Evolutionary conservation across 1,284 basidiomycete species (phyloP).

Genomic region (Acaromyces ingoldii): DNA sequence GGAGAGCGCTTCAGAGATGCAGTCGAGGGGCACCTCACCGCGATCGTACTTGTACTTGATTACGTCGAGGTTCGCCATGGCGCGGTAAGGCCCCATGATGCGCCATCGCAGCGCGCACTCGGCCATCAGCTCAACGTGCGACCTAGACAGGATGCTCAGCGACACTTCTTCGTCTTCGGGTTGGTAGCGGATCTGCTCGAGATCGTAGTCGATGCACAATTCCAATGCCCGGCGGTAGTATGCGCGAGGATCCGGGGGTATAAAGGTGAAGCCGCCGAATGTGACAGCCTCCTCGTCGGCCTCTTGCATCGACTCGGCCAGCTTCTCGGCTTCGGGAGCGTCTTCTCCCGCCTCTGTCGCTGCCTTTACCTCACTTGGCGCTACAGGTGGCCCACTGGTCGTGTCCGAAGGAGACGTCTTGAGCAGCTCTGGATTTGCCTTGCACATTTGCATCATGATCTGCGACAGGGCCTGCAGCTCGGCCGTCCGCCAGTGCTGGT

Average conservation of each 20-base stretch:
- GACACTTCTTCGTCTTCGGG: constrained; percentile 95
- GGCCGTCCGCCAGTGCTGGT: constrained; percentile 74
- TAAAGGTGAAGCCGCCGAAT: constrained; percentile 63
- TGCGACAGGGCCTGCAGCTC: constrained; percentile 81
- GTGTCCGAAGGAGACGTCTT: constrained; percentile 58
- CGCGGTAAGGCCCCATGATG: constrained; percentile 71
- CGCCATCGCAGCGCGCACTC: constrained; percentile 88
- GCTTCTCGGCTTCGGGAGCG: constrained; percentile 5
- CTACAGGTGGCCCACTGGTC: too few relatives aligned
- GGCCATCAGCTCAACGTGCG: constrained; percentile 76
- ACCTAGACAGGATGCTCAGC: constrained; percentile 77
- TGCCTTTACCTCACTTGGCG: constrained; percentile 9
- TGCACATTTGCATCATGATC: constrained; percentile 80
- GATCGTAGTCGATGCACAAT: constrained; percentile 74
- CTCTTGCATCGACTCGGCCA: constrained; percentile 9
- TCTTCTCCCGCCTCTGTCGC: not conserved
- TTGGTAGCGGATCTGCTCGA: constrained; percentile 82
- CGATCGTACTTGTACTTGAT: constrained; percentile 82
- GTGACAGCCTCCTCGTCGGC: constrained; percentile 33
- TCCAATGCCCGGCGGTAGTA: constrained; percentile 80
- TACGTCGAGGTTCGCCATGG: constrained; percentile 75
- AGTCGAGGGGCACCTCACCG: constrained; percentile 86
- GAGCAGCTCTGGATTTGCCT: constrained; percentile 78
- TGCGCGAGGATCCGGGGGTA: constrained; percentile 79
- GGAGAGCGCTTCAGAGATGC: constrained; percentile 75